Base-by-base conservation (phyloP, 2,329 filamentous ascomycete species). In the Penicillium sp. region DNA sequence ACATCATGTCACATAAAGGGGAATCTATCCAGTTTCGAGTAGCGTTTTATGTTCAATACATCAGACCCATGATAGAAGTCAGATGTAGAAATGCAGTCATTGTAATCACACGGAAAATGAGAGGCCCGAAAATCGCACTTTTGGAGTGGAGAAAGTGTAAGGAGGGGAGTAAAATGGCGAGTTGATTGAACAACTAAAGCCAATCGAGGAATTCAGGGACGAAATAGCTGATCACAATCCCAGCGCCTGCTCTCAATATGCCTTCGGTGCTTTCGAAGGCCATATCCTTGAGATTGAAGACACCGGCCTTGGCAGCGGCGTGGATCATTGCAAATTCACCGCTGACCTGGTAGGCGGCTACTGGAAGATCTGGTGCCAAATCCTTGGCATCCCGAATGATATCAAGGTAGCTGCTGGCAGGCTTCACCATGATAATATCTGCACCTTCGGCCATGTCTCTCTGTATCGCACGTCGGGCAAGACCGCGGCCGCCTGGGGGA, bases 401-500 rank as follows among this genome's bases (percentile, higher is more conserved):
- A 77, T 99, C 94, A 45, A 99, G 83, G 74, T 96, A 99, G 75
- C 93, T 91, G 68, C 90, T 90, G 10, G 94, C 94, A 2, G 94
- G 94, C 82, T 99, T 99, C 61, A 99, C 94, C 93, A 99, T 97
- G 77, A 99, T 96, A 66, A 97, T 91, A 71, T 99, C 94, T 21
- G 94, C 94, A 27, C 94, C 94, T 78, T 99, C 94, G 63, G 83
- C 84, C 66, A 99, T 93, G 73, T 99, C 94, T 66, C 94, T 86
- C 41, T 86, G 80, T 64, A 99, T 97, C 49, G 94, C 94, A 66
- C 94, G 86, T 64, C 94, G 87, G 17, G 94, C 94, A 44, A 99
- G 86, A 35, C 94, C 94, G 50, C 94, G 89, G 27, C 93, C 94
- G 60, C 93, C 93, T 0, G 92, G 91, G 1, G 94, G 94, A 12